Conservation (phyloP, 1,284 basidiomycete genomes). For the Trichosporon coremiiforme region DNA sequence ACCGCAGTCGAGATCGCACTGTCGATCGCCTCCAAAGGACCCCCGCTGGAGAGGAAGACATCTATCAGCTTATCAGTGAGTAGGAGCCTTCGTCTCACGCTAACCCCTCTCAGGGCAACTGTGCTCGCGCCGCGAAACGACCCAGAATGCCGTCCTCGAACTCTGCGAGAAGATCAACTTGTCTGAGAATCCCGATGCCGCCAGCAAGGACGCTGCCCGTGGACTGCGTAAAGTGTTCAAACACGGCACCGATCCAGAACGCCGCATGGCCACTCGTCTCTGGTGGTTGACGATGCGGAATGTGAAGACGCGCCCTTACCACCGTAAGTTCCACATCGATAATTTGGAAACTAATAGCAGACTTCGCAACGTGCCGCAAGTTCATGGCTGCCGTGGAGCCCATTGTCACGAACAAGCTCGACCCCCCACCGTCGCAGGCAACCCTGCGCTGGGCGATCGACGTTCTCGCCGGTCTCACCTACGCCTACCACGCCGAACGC, state of each 20-base stretch:
- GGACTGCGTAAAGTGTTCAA: constrained; percentile 54
- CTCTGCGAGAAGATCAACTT: constrained; percentile 52
- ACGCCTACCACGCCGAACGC: constrained; percentile 46
- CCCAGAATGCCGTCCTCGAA: constrained; percentile 44
- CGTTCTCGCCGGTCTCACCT: constrained; percentile 49
- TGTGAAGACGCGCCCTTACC: constrained; percentile 41
- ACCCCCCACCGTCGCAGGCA: constrained; percentile 19
- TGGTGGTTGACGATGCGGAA: constrained; percentile 54
- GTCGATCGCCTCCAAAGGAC: constrained; percentile 20
- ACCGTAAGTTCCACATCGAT: constrained; percentile 38
- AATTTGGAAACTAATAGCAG: constrained; percentile 29
- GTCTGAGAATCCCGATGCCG: constrained; percentile 45
- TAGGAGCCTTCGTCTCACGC: constrained; percentile 1
- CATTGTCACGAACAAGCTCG: constrained; percentile 21
- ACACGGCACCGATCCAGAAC: constrained; percentile 46
- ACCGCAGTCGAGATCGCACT: constrained; percentile 8
- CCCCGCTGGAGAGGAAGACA: constrained; percentile 35
- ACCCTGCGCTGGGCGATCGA: constrained; percentile 30
- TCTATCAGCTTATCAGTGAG: constrained; percentile 47
- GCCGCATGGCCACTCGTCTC: constrained; percentile 48
- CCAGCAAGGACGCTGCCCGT: constrained; percentile 52
- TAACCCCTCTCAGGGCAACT: constrained; percentile 36
- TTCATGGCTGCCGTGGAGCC: constrained; percentile 46
- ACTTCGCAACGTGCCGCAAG: constrained; percentile 49
- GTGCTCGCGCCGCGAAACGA: constrained; percentile 40